These are phyloP conservation scores for Sophora flavescens DNA, from an alignment of 306 rosid species.

Conservation along the genomic window DNA sequence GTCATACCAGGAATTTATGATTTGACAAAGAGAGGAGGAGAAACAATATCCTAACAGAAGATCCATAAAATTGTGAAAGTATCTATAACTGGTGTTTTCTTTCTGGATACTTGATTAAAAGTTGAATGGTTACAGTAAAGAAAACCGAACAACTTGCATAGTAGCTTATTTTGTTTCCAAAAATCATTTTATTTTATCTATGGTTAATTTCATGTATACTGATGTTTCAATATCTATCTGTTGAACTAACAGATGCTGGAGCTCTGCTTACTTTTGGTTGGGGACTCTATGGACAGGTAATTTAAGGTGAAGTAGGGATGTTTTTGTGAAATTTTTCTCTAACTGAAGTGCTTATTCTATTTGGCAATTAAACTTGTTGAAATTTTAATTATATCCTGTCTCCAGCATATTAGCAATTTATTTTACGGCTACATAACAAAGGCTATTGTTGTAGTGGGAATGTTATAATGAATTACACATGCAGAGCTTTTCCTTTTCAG, in stretches of 20 bases:
- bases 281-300: conserved; percentile 94
- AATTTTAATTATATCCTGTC: neutral
- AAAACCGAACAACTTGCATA: neutral
- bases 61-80: neutral
- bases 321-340: neutral
- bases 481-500: neutral
- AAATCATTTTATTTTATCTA: neutral
- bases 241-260: conserved; percentile 73
- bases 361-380: conserved; percentile 1
- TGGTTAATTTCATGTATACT: conserved; percentile 6
- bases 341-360: neutral
- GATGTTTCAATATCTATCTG: conserved; percentile 14
- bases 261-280: conserved; percentile 84
- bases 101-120: conserved; percentile 18
- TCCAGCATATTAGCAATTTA: neutral
- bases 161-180: neutral
- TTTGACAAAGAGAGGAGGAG: neutral
- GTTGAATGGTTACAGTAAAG: conserved; percentile 3
- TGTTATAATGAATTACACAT: neutral
- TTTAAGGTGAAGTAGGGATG: conserved; percentile 27
- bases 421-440: conserved; percentile 10
- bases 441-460: conserved; percentile 8
- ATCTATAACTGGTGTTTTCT: neutral
- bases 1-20: neutral
- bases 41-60: neutral